Evolutionary conservation across 371 early-diverging fungal species (phyloP).

Genomic region (Actinomucor elegans): DNA sequence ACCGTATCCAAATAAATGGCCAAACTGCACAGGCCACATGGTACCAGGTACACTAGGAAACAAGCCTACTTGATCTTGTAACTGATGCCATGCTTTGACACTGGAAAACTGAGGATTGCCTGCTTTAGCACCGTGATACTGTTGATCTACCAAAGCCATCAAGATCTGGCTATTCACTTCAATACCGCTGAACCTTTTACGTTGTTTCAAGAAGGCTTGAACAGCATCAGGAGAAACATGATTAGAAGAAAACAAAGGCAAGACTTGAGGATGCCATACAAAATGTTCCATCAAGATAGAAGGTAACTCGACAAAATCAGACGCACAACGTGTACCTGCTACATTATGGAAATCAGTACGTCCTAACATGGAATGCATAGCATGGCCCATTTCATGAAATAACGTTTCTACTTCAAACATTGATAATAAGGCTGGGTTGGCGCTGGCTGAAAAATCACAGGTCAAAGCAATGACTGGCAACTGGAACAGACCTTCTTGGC

Average conservation of each 20-base stretch:
- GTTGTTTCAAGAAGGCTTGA: conserved; percentile 50
- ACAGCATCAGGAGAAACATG: conserved; percentile 41
- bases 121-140: conserved; percentile 56
- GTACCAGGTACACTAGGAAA: conserved; percentile 70
- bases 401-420: conserved; percentile 88
- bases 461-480: conserved; percentile 78
- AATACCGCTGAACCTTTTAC: conserved; percentile 61
- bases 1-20: conserved; percentile 90
- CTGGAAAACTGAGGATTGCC: conserved; percentile 47
- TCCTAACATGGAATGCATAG: conserved; percentile 96
- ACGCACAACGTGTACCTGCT: conserved; percentile 88
- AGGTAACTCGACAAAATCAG: conserved; percentile 97
- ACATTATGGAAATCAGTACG: conserved; percentile 94
- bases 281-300: conserved; percentile 94
- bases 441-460: conserved; percentile 61
- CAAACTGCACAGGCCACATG: conserved; percentile 90
- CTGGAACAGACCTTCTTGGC: conserved; percentile 60
- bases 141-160: conserved; percentile 88
- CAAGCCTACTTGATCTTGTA: conserved; percentile 59
- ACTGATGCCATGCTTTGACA: conserved; percentile 47
- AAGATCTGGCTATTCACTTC: conserved; percentile 88
- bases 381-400: conserved; percentile 99
- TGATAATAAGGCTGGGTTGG: conserved; percentile 53
- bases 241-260: conserved; percentile 64
- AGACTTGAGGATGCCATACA: conserved; percentile 71